These are phyloP conservation scores for Emergomyces orientalis DNA, from an alignment of 2,329 filamentous ascomycete species.

Conservation along the genomic window DNA sequence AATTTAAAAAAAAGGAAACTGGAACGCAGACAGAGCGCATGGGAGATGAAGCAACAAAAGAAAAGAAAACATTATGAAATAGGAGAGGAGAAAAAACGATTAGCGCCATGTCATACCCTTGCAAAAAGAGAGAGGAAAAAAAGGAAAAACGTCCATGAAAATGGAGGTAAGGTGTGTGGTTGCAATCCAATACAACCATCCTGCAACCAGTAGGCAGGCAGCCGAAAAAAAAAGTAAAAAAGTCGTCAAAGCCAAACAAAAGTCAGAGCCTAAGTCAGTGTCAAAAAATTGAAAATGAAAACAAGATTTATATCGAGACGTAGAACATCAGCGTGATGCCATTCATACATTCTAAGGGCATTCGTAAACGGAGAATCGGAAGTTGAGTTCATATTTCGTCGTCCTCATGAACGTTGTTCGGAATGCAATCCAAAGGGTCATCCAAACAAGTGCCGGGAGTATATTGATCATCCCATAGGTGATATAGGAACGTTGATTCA, in stretches of 20 bases:
- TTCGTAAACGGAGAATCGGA: not conserved
- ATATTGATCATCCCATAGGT: not conserved
- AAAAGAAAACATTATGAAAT: not conserved
- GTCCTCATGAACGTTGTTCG: not conserved
- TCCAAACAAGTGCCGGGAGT: not conserved
- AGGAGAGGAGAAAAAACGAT: not conserved
- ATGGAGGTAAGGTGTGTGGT: slow-evolving; percentile 1
- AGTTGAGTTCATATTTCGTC: slow-evolving; percentile 5
- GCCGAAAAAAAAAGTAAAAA: not conserved
- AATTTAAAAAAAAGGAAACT: not conserved
- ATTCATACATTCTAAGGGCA: slow-evolving; percentile 3
- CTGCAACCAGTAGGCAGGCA: no score
- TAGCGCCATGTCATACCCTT: not conserved
- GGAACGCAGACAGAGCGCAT: not conserved
- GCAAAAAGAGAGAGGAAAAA: not conserved
- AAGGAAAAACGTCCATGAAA: slow-evolving; percentile 1
- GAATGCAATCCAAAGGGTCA: not conserved
- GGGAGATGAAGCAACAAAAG: not conserved
- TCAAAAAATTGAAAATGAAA: not conserved
- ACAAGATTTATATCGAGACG: slow-evolving; percentile 10
- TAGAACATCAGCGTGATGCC: slow-evolving; percentile 14
- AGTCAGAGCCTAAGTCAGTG: not conserved
- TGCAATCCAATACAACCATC: not conserved
- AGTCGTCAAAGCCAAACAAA: not conserved
- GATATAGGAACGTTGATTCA: not conserved